Conservation (phyloP, 768 basidiomycete genomes). For the Asterophora lycoperdoides region DNA sequence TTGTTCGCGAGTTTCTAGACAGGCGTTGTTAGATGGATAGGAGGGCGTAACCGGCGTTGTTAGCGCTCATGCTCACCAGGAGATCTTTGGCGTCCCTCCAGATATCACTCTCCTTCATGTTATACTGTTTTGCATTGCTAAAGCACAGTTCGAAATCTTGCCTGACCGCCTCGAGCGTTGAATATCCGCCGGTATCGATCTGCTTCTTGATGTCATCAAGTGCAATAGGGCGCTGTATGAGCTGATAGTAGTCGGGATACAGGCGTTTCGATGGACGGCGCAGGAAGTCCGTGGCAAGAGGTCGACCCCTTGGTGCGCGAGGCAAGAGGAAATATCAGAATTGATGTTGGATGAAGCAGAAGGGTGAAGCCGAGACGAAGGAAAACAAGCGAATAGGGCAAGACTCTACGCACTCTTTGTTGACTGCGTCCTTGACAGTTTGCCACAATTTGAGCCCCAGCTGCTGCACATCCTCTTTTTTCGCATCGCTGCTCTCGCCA, state of each 20-base stretch:
- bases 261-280: conserved; percentile 64
- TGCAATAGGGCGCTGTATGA: conserved; percentile 80
- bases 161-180: conserved; percentile 61
- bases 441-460: conserved; percentile 73
- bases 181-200: conserved; percentile 57
- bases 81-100: conserved; percentile 80
- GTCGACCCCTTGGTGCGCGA: conserved; percentile 48
- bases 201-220: conserved; percentile 85
- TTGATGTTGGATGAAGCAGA: conserved; percentile 19
- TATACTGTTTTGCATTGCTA: conserved; percentile 78
- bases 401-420: conserved; percentile 79
- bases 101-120: conserved; percentile 73
- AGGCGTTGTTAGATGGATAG: neutral
- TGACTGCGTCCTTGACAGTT: conserved; percentile 75
- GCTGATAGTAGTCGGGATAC: conserved; percentile 83
- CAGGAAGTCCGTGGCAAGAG: conserved; percentile 61
- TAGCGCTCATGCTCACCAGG: conserved; percentile 45
- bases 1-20: conserved; percentile 48
- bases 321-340: conserved; percentile 24
- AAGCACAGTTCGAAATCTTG: conserved; percentile 76
- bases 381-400: conserved; percentile 41
- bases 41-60: neutral
- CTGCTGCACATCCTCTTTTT: conserved; percentile 49
- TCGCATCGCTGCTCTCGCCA: conserved; percentile 20
- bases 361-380: conserved; percentile 21